These are phyloP conservation scores for Serendipita sp. DNA, from an alignment of 768 basidiomycete genomes.

Conservation along the genomic window DNA sequence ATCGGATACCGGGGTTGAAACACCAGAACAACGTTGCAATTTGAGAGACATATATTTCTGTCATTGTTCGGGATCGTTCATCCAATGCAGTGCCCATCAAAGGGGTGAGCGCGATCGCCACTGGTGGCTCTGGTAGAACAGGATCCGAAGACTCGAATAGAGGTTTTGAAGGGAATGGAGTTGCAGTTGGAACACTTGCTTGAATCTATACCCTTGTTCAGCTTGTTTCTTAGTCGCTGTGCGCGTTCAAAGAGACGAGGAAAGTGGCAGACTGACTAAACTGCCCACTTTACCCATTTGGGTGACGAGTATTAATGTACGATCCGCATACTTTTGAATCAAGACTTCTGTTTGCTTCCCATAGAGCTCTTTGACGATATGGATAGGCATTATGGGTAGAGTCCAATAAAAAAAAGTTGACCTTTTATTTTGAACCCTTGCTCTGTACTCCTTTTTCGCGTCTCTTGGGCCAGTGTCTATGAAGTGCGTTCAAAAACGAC, in stretches of 20 bases:
- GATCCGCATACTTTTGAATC: constrained; percentile 65
- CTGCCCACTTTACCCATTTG: constrained; percentile 84
- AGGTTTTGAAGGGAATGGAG: constrained; percentile 27
- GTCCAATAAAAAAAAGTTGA: too few relatives aligned
- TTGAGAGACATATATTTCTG: constrained; percentile 73
- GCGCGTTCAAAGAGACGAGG: background rate
- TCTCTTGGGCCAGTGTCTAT: too few relatives aligned
- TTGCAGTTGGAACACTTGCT: constrained; percentile 53
- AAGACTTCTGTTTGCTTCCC: constrained; percentile 56
- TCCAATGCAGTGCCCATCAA: constrained; percentile 61
- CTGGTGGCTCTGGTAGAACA: constrained; percentile 41
- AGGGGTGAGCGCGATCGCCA: constrained; percentile 59
- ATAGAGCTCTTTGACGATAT: constrained; percentile 35
- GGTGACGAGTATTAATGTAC: constrained; percentile 71
- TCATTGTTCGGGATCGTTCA: constrained; percentile 49
- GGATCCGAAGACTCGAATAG: constrained; percentile 14
- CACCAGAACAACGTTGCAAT: constrained; percentile 75
- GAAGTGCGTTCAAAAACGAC: too few relatives aligned
- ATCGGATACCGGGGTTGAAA: constrained; percentile 23
- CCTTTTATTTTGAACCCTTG: too few relatives aligned
- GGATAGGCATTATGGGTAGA: constrained; percentile 21
- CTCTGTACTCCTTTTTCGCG: too few relatives aligned
- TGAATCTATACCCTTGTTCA: constrained; percentile 42
- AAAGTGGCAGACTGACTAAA: constrained; percentile 34
- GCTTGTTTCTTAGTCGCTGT: too few relatives aligned